These are phyloP conservation scores for Suzukiozyma palmioleophila DNA, from an alignment of 1,139 yeast species.

Conservation along the genomic window DNA sequence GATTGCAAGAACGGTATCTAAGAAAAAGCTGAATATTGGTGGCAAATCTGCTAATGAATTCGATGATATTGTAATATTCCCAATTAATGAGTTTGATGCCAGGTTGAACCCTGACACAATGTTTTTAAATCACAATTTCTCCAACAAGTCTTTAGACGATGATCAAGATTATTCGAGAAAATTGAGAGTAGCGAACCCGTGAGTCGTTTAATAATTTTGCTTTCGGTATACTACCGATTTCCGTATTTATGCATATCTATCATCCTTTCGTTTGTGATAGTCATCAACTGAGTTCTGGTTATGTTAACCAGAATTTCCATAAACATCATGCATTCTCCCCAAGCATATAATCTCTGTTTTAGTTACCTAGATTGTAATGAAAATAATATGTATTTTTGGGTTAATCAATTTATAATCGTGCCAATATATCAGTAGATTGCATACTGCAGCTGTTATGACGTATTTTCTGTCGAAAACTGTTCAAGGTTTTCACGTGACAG, in stretches of 20 bases:
- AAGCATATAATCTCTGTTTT: too few species aligned
- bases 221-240: too few species aligned
- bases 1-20: slow-evolving; percentile 28
- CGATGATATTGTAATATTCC: slow-evolving; percentile 22
- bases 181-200: slow-evolving; percentile 65
- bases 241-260: too few species aligned
- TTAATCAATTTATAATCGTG: too few species aligned
- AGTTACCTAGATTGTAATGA: too few species aligned
- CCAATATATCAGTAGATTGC: too few species aligned
- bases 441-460: too few species aligned
- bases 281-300: too few species aligned
- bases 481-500: too few species aligned
- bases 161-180: slow-evolving; percentile 70
- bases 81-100: slow-evolving; percentile 59
- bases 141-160: slow-evolving; percentile 65
- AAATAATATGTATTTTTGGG: too few species aligned
- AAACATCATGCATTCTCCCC: not conserved
- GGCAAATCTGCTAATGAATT: slow-evolving; percentile 5
- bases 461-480: too few species aligned
- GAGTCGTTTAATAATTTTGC: not conserved
- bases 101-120: slow-evolving; percentile 64
- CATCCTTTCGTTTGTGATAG: not conserved
- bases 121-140: slow-evolving; percentile 53
- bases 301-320: too few species aligned
- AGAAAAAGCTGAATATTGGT: slow-evolving; percentile 24